A percentile compares a stretch with the other conserved stretches of the same genome.
phyloP scores from a whole-genome alignment of 495 filamentous ascomycete species.

The Collariella sp. region DNA sequence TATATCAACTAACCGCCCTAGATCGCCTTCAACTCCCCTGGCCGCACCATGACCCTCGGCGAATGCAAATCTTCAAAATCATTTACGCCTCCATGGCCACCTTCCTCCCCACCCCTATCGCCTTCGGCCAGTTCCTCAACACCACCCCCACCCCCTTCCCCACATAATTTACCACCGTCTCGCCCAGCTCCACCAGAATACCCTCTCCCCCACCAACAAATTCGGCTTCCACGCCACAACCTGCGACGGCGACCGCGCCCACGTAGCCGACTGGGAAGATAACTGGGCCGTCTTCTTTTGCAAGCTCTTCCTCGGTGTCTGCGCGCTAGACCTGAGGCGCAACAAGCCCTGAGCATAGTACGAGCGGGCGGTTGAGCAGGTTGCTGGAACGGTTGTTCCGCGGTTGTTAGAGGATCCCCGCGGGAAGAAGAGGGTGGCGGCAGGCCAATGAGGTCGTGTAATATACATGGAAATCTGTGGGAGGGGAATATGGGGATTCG shows the following conservation, averaged over 20 bases:
- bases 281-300: constrained; percentile 24
- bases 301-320: constrained; percentile 10
- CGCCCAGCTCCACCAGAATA: constrained; percentile 5
- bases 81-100: constrained; percentile 13
- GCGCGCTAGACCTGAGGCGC: constrained; percentile 10
- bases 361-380: constrained; percentile 3
- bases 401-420: constrained; percentile 25
- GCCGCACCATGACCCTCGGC: constrained; percentile 13
- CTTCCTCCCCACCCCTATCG: constrained; percentile 10
- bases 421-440: constrained; percentile 17
- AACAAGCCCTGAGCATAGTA: constrained; percentile 19
- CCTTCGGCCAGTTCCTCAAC: constrained; percentile 11
- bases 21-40: not conserved
- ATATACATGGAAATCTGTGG: constrained; percentile 36
- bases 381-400: constrained; percentile 23
- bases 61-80: constrained; percentile 10
- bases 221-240: constrained; percentile 18
- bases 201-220: constrained; percentile 12
- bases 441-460: constrained; percentile 23
- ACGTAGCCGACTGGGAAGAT: constrained; percentile 13
- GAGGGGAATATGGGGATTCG: constrained; percentile 24
- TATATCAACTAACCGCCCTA: not conserved
- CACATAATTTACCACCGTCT: not conserved
- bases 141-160: constrained; percentile 7
- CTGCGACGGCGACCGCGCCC: constrained; percentile 11